Conservation (phyloP, 441 rosid genomes). For the Gossypium lobatum region DNA sequence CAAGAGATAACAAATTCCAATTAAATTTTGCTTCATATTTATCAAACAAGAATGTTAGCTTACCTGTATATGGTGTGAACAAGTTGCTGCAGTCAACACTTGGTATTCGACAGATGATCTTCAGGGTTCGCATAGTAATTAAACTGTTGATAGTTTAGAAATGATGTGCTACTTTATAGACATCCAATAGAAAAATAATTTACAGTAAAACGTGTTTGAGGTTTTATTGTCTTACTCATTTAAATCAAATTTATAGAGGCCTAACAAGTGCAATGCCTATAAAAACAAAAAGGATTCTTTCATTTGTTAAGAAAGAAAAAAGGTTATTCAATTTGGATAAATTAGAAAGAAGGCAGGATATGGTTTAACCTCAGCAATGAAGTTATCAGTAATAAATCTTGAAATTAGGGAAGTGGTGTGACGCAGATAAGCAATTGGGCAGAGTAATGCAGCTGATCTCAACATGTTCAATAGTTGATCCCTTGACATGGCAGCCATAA, state of each 20-base stretch:
- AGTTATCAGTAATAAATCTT: slow-evolving; percentile 25
- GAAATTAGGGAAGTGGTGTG: slow-evolving; percentile 32
- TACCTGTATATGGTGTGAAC: slow-evolving; percentile 37
- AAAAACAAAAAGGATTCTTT: slow-evolving; percentile 2
- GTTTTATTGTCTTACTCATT: slow-evolving; percentile 22
- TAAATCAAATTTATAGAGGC: slow-evolving; percentile 33
- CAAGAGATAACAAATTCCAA: neutral
- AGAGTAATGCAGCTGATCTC: slow-evolving; percentile 43
- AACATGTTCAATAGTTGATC: slow-evolving; percentile 25
- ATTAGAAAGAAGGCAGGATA: neutral
- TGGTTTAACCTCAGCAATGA: slow-evolving; percentile 29
- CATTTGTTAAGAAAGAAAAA: neutral
- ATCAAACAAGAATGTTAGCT: neutral
- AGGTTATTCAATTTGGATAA: neutral
- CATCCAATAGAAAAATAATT: neutral
- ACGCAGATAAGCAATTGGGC: slow-evolving; percentile 37
- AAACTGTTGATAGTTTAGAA: neutral
- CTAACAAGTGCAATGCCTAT: slow-evolving; percentile 31
- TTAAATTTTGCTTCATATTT: neutral
- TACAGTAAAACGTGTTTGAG: neutral
- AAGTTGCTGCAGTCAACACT: slow-evolving; percentile 40
- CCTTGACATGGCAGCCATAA: slow-evolving; percentile 40
- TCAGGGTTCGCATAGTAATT: slow-evolving; percentile 16
- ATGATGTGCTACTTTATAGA: neutral
- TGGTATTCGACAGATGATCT: slow-evolving; percentile 26